phyloP scores from a whole-genome alignment of 2,329 filamentous ascomycete species.

The Stachybotrys elegans region DNA sequence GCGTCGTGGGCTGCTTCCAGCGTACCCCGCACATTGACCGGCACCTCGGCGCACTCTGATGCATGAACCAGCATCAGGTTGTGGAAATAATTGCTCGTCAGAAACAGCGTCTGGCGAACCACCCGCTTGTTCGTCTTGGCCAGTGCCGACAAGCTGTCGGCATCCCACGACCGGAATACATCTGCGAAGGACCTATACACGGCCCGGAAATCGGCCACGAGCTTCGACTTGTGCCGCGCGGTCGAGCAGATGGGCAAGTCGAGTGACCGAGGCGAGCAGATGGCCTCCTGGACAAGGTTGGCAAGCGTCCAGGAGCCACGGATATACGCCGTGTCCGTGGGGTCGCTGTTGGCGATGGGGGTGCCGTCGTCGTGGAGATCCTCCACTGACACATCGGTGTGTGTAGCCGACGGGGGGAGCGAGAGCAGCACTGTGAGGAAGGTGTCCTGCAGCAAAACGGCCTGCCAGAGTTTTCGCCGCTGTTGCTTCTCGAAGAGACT shows the following conservation, averaged over 20 bases:
- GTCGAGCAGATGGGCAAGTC: conserved; percentile 67
- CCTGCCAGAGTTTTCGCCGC: conserved; percentile 76
- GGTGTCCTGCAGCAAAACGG: conserved; percentile 74
- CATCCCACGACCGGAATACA: conserved; percentile 64
- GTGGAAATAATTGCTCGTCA: conserved; percentile 79
- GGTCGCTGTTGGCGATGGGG: conserved; percentile 52
- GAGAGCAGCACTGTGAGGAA: conserved; percentile 75
- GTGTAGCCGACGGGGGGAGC: conserved; percentile 70
- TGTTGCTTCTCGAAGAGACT: conserved; percentile 71
- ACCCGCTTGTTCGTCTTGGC: conserved; percentile 58
- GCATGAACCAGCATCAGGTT: conserved; percentile 76
- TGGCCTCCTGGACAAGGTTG: conserved; percentile 71
- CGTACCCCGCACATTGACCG: conserved; percentile 62
- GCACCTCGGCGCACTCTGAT: conserved; percentile 59
- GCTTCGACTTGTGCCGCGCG: conserved; percentile 61
- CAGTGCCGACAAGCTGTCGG: conserved; percentile 51
- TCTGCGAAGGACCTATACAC: conserved; percentile 70
- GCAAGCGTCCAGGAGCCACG: conserved; percentile 74
- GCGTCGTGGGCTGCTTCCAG: conserved; percentile 73
- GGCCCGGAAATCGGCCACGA: conserved; percentile 64
- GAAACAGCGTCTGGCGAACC: conserved; percentile 69
- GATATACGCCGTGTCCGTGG: conserved; percentile 66
- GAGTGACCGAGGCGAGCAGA: conserved; percentile 70
- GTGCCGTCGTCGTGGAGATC: conserved; percentile 62
- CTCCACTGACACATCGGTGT: conserved; percentile 74